Evolutionary conservation across 148 eudicot species (phyloP), one percentile per base, ranked within the genome.

Genomic region (Fagopyrum tataricum): DNA sequence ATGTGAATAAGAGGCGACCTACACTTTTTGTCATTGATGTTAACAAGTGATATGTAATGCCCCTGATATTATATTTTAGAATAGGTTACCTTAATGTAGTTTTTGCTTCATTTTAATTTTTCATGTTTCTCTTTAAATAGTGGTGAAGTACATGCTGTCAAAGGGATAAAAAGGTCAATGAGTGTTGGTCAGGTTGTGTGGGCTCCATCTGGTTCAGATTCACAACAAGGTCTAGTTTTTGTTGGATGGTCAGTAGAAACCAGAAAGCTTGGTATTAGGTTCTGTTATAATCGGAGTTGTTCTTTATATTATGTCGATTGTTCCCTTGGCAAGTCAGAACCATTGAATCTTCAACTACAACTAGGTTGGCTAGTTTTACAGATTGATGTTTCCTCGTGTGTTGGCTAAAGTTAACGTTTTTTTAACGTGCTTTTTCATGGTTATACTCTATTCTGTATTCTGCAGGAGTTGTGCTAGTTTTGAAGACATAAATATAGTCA

Each of bases 111-210:
- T 61, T 61, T 23, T 23, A 17, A 61, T 14, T 7, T 2, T 37
- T 37, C 26, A 31, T 64, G 42, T 39, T 31, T 64, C n/a, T 31
- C 1, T 14, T 14, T 64, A 23, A 80, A 85, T 87, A 95, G 98
- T 72, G 98, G 98, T 75, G 93, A 91, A 71, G 96, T 90, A 55
- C 80, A 83, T 68, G 81, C 85, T 79, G 93, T 87, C 37, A 75
- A 87, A 68, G 90, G 87, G 44, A 86, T 90, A 20, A 78, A 71
- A 64, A 88, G 81, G 80, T 87, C 92, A 44, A 46, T 95, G 76
- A 94, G 96, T 75, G 88, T 76, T 70, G 98, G 98, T 55, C 97
- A 95, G 83, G 97, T 90, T 76, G 74, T 90, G 26, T 95, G 98
- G 98, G 88, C 93, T 78, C 98, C 97, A 41, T 68, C 85, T 37